phyloP scores from a whole-genome alignment of 306 rosid genomes.

The Echinosophora koreensis region DNA sequence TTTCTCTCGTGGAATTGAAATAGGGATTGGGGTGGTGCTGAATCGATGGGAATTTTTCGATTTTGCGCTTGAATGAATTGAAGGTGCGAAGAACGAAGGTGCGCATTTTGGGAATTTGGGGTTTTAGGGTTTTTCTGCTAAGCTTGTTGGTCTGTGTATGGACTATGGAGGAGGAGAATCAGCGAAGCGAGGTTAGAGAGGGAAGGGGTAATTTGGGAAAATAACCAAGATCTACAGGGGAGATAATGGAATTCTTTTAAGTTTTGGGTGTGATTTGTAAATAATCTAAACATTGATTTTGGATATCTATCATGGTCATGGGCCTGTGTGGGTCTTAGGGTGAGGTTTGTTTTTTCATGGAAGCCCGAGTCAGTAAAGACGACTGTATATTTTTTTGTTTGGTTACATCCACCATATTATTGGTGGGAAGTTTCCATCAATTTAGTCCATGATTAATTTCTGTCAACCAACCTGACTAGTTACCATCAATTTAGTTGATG shows the following conservation, averaged over 20 bases:
- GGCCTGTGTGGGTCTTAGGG: no score
- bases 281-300: neutral
- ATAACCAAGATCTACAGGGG: neutral
- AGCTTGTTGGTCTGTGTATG: conserved; percentile 1
- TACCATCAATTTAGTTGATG: no score
- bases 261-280: neutral
- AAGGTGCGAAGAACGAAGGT: conserved; percentile 35
- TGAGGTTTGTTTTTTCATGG: neutral
- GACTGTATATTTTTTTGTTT: no score
- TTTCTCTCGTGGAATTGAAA: conserved; percentile 47
- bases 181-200: conserved; percentile 5
- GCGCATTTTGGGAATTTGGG: conserved; percentile 60
- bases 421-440: no score
- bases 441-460: no score
- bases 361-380: neutral
- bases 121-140: conserved; percentile 31
- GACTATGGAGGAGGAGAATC: neutral
- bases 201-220: neutral
- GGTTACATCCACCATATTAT: no score
- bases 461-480: no score
- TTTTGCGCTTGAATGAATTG: conserved; percentile 48
- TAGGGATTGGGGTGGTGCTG: conserved; percentile 44
- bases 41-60: conserved; percentile 31
- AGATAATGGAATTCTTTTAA: neutral
- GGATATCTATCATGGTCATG: no score